phyloP scores from a whole-genome alignment of 2,329 filamentous ascomycete species.

The Xylariomycetidae sp. region DNA sequence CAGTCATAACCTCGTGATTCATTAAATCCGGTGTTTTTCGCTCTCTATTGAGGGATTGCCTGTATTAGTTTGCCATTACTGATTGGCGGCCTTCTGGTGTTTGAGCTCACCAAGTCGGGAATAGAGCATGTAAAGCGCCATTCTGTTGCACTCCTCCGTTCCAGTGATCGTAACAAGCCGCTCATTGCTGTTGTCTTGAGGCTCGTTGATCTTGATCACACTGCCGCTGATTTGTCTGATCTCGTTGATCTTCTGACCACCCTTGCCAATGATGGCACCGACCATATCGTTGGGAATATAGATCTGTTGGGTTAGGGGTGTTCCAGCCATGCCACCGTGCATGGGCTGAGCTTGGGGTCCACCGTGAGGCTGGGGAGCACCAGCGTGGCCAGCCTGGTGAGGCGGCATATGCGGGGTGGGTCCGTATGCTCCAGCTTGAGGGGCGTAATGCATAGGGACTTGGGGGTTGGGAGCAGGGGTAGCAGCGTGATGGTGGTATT shows the following conservation, averaged over 20 bases:
- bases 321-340: constrained; percentile 66
- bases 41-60: constrained; percentile 63
- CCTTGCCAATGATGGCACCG: constrained; percentile 97
- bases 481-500: constrained; percentile 63
- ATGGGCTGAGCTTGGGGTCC: constrained; percentile 72
- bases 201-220: constrained; percentile 99
- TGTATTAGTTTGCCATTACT: too few species aligned
- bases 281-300: constrained; percentile 99
- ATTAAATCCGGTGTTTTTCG: constrained; percentile 68
- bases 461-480: constrained; percentile 55
- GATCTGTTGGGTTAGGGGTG: constrained; percentile 94
- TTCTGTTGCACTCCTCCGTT: constrained; percentile 97
- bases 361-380: constrained; percentile 55
- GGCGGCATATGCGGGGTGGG: constrained; percentile 77
- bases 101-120: constrained; percentile 76
- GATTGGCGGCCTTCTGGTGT: constrained; percentile 11
- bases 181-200: constrained; percentile 98
- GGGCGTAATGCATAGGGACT: constrained; percentile 75
- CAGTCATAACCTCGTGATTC: constrained; percentile 4
- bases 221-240: constrained; percentile 95
- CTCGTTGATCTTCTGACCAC: constrained; percentile 98
- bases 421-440: constrained; percentile 71
- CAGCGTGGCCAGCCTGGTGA: constrained; percentile 60
- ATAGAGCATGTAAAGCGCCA: constrained; percentile 99
- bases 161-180: constrained; percentile 95